Evolutionary conservation across 1,284 basidiomycete species (phyloP), one percentile per base, ranked within the genome.

Genomic region (Lignosus rhinocerotis): DNA sequence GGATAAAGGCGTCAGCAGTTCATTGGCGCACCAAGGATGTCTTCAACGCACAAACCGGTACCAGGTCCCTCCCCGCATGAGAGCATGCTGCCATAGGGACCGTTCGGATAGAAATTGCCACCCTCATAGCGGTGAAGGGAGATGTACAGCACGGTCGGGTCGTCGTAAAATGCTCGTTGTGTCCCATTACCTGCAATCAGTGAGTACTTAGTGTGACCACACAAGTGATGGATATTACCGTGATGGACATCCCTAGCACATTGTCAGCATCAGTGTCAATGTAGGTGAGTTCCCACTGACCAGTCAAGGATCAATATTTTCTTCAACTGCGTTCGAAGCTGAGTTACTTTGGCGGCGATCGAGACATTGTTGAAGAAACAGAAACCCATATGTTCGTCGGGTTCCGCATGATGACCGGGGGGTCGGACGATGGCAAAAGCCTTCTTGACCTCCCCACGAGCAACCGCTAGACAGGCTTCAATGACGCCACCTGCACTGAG

Each of bases 301-400:
- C 97, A 99, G 71, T 99, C 96, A 14, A 99, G 76, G 68, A 99
- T 98, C 66, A 99, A 71, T 14, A 99, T 87, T 68, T 85, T 92
- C 70, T 87, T 91, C 53, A 90, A 76, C 2, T 83, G 70, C 0
- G 90, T 90, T 44, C 80, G 69, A 59, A 88, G 79, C 68, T 90
- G 92, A 32, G 88, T 84, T 36, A 91, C 95, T 72, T 83, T 86
- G 46, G 93, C 84, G 1, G 96, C 96, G 6, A 99, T 91, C 1
- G 96, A 92, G 19, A 97, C 96, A 68, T 99, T 99, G 75, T 99
- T 99, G 79, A 94, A 98, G 78, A 99, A 96, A 75, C 97, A 99
- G 75, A 99, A 99, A 0, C 97, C 97, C 93, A 98, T 98, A 69
- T 94, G 92, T 71, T 95, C 92, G 64, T 96, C 90, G 1, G 97